phyloP scores from a whole-genome alignment of 1,284 basidiomycete genomes.

The Taiwanofungus camphoratus region DNA sequence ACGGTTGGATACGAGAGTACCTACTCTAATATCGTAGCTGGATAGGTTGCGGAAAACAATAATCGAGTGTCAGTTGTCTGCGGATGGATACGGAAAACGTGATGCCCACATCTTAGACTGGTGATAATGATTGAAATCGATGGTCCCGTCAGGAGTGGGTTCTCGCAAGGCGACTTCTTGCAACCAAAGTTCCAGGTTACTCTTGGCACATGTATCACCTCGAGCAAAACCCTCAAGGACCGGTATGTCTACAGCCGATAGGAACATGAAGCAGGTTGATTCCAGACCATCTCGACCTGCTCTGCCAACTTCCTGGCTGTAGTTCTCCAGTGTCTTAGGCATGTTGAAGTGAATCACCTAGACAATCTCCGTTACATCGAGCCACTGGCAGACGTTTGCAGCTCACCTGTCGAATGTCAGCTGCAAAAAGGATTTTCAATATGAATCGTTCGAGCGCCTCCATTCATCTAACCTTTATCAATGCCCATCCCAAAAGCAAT shows the following conservation, averaged over 20 bases:
- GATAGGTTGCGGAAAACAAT: neutral
- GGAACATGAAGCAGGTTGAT: constrained; percentile 53
- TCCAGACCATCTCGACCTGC: constrained; percentile 67
- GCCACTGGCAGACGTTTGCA: neutral
- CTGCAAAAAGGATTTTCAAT: constrained; percentile 5
- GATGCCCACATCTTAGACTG: constrained; percentile 34
- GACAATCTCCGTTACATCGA: neutral
- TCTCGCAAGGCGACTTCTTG: constrained; percentile 34
- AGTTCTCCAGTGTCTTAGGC: constrained; percentile 59
- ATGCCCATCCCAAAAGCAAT: constrained; percentile 71
- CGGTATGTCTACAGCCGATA: constrained; percentile 36
- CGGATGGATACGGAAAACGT: neutral
- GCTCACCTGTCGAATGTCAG: constrained; percentile 30
- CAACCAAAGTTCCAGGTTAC: constrained; percentile 36
- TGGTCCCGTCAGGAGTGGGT: constrained; percentile 32
- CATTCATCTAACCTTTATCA: constrained; percentile 45
- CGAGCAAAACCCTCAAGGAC: constrained; percentile 41
- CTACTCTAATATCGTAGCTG: constrained; percentile 37
- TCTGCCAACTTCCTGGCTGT: constrained; percentile 74
- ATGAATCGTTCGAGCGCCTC: neutral
- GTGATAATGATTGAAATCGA: constrained; percentile 40
- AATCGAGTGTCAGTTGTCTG: neutral
- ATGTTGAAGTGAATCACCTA: constrained; percentile 68
- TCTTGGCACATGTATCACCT: constrained; percentile 39
- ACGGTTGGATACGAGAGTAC: constrained; percentile 4